These are phyloP conservation scores for Dianthus caryophyllus DNA, from an alignment of 148 eudicot genomes.

Conservation along the genomic window DNA sequence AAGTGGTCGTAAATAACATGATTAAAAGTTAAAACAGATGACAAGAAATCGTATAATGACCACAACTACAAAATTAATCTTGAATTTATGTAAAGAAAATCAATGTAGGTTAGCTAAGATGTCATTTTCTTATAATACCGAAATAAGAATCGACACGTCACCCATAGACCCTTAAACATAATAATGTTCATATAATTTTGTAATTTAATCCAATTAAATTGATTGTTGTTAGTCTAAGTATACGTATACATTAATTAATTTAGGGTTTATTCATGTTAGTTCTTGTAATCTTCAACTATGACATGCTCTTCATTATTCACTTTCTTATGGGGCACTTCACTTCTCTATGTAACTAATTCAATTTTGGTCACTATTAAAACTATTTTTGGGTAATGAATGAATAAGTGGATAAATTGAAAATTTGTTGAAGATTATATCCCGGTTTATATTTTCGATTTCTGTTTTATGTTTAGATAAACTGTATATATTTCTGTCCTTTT, in stretches of 20 bases:
- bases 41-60: constrained; percentile 25
- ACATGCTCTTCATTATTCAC: constrained; percentile 18
- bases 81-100: constrained; percentile 7
- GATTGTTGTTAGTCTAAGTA: constrained; percentile 24
- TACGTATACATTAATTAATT: constrained; percentile 11
- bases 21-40: constrained; percentile 29
- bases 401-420: too few species aligned
- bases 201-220: constrained; percentile 18
- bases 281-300: constrained; percentile 30
- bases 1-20: constrained; percentile 34
- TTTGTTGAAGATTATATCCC: too few species aligned
- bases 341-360: neutral
- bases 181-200: neutral
- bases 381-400: neutral
- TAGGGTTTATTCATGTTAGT: constrained; percentile 32
- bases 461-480: too few species aligned
- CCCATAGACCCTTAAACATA: neutral
- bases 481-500: too few species aligned
- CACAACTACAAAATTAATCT: constrained; percentile 20
- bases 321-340: constrained; percentile 54
- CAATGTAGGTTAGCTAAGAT: constrained; percentile 35
- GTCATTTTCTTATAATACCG: constrained; percentile 35
- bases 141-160: constrained; percentile 18
- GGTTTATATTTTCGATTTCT: too few species aligned
- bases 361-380: neutral